Percentiles rank a stretch among this genome's conserved stretches.
These are phyloP conservation scores for Colletotrichum liaoningense DNA, from an alignment of 2,329 filamentous ascomycete genomes.

Conservation along the genomic window DNA sequence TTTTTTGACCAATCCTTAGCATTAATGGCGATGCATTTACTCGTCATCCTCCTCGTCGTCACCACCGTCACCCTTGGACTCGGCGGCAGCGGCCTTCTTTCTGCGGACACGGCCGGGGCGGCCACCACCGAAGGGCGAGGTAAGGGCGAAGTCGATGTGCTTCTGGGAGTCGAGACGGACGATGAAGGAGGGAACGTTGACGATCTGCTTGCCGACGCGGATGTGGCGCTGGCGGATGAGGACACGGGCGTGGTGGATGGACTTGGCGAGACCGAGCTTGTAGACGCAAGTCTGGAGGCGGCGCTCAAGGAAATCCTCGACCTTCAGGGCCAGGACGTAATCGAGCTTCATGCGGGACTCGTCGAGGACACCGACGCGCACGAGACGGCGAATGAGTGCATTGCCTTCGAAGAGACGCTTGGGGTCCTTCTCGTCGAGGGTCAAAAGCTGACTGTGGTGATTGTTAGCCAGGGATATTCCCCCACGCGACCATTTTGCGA, in stretches of 20 bases:
- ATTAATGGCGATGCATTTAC: constrained; percentile 56
- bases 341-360: constrained; percentile 99
- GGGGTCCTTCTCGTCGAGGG: constrained; percentile 99
- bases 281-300: constrained; percentile 99
- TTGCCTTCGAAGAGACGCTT: constrained; percentile 99
- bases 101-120: constrained; percentile 97
- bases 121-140: constrained; percentile 97
- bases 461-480: constrained; percentile 39
- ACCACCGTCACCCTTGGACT: constrained; percentile 78
- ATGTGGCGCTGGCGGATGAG: constrained; percentile 99
- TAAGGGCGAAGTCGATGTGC: constrained; percentile 99
- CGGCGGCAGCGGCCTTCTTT: constrained; percentile 99
- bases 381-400: constrained; percentile 99
- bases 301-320: constrained; percentile 99
- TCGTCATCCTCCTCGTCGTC: constrained; percentile 90
- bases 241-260: constrained; percentile 99
- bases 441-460: constrained; percentile 89
- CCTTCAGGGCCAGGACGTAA: constrained; percentile 99
- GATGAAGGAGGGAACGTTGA: constrained; percentile 99
- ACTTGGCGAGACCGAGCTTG: constrained; percentile 99
- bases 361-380: constrained; percentile 99
- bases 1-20: constrained; percentile 35
- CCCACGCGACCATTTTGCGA: neutral
- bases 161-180: constrained; percentile 99
- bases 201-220: constrained; percentile 99